phyloP scores from a whole-genome alignment of 805 yeast species.

The Soucietia sequanensis region DNA sequence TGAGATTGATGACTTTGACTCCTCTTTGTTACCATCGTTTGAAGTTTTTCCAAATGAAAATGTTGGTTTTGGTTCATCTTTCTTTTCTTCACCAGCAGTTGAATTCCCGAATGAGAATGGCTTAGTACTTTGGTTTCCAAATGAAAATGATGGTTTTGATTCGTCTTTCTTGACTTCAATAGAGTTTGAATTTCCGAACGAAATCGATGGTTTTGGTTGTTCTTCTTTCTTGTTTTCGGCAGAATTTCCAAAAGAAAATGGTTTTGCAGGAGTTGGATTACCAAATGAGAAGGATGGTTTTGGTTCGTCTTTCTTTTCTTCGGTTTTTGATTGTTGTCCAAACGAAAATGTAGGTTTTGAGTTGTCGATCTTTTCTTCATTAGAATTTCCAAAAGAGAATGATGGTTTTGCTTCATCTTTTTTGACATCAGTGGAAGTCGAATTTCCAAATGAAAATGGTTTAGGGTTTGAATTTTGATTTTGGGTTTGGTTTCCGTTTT shows the following conservation, averaged over 20 bases:
- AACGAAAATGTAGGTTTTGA: constrained; percentile 21
- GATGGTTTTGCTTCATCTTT: constrained; percentile 15
- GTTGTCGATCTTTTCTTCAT: constrained; percentile 12
- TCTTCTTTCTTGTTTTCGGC: constrained; percentile 2
- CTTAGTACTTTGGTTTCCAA: constrained; percentile 8
- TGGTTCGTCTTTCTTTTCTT: constrained; percentile 1
- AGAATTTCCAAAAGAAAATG: constrained; percentile 14
- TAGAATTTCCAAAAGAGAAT: constrained; percentile 17
- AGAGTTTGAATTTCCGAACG: constrained; percentile 19
- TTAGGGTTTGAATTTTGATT: constrained; percentile 1
- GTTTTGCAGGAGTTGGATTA: too few relatives aligned
- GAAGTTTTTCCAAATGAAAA: background rate
- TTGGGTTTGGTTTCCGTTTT: constrained; percentile 1
- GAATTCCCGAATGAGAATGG: background rate
- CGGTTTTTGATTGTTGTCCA: background rate
- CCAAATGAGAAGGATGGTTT: constrained; percentile 23
- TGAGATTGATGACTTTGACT: constrained; percentile 17
- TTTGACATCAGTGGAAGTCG: constrained; percentile 6
- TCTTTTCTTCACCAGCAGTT: constrained; percentile 5
- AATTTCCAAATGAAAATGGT: constrained; percentile 11
- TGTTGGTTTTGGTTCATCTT: constrained; percentile 5
- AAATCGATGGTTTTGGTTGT: constrained; percentile 18
- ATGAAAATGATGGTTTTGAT: constrained; percentile 19
- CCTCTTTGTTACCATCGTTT: constrained; percentile 11
- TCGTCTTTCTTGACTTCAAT: constrained; percentile 12